phyloP scores from a whole-genome alignment of 75 land plant species.

The Picea sitchensis region DNA sequence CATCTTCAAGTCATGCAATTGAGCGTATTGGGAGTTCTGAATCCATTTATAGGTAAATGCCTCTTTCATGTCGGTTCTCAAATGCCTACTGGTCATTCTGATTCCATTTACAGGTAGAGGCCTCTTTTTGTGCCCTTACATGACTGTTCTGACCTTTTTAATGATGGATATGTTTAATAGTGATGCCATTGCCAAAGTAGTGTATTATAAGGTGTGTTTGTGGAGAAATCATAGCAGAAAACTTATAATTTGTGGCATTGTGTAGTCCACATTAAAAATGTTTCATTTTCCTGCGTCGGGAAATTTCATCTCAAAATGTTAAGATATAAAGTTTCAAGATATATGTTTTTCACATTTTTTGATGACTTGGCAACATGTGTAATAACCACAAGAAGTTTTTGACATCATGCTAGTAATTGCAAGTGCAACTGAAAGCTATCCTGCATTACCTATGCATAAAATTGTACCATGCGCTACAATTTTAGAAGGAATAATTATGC shows the following conservation, averaged over 20 bases:
- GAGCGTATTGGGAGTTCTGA: slow-evolving; percentile 71
- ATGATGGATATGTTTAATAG: too few species aligned
- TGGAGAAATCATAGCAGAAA: neutral
- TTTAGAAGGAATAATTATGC: neutral
- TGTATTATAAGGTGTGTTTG: too few species aligned
- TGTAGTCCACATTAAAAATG: neutral
- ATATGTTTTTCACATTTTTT: neutral
- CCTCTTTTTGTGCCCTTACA: neutral
- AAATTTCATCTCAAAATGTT: neutral
- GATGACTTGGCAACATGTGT: neutral
- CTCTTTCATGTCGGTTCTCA: neutral
- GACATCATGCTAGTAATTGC: neutral
- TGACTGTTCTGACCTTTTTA: neutral
- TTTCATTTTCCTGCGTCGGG: neutral
- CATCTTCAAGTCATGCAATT: slow-evolving; percentile 24
- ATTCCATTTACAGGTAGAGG: slow-evolving; percentile 69
- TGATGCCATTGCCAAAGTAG: neutral
- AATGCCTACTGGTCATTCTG: slow-evolving; percentile 55
- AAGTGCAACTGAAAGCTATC: neutral
- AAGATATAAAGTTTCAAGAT: neutral
- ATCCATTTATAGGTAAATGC: slow-evolving; percentile 66
- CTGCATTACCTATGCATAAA: neutral
- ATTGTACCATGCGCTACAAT: neutral
- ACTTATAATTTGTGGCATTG: neutral
- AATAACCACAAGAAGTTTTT: neutral